Evolutionary conservation across 2,329 filamentous ascomycete genomes (phyloP), one percentile per base, ranked within the genome.

Genomic region (Davidsoniella neocaledoniae): DNA sequence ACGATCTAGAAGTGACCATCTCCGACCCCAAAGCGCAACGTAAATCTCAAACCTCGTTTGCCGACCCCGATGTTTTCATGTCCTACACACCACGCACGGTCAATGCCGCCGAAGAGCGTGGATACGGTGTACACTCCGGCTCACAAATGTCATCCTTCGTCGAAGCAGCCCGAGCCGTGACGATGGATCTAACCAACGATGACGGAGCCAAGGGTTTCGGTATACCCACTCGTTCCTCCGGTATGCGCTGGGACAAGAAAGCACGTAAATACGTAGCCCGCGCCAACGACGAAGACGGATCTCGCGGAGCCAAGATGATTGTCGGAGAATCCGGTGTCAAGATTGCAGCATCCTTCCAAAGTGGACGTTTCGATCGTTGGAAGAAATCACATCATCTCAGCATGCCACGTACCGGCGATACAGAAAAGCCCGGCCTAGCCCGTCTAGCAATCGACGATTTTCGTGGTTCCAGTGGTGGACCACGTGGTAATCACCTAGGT

Each of bases 171-270:
- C 77, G 86, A 57, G 77, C 78, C 56, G 86, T 80, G 2, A 83
- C 86, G 38, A 94, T 98, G 86, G 91, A 96, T 63, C 78, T 98
- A 10, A 81, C 77, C 53, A 87, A 87, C 61, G 91, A 98, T 65
- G 91, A 96, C 57, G 76, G 76, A 9, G 77, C 77, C 57, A 84
- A 85, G 61, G 74, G 77, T 1, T 93, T 95, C 62, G 87, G 79
- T 54, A 79, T 85, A 58, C 78, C 86, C 2, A 76, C 80, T 43
- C 82, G 80, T 58, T 67, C 79, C 45, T 50, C 51, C 38, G 46
- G 52, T 16, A 81, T 94, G 79, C 82, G 91, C 56, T 98, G 91
- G 91, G 91, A 98, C 69, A 90, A 93, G 70, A 94, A 94, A 65
- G 77, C 79, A 60, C 93, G 85, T 67, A 96, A 95, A 67, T 98